Base-by-base conservation (phyloP, 2,329 filamentous ascomycete species). In the Ciborinia camelliae region DNA sequence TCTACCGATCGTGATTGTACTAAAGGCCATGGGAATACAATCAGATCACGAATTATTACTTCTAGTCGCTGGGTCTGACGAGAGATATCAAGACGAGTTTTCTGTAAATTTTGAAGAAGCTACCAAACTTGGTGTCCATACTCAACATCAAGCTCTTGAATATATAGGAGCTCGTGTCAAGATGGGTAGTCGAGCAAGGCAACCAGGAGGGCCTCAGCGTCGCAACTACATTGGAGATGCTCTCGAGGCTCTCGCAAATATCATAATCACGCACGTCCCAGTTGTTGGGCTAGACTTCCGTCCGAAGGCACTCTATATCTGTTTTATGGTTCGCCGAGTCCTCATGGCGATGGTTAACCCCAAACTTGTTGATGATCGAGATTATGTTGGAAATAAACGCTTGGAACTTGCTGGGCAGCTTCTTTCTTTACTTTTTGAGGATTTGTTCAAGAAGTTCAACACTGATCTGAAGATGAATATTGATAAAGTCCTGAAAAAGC, bases 361-460 rank as follows among this genome's bases (percentile, higher is more conserved):
- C 1, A 92, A 90, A 64, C 81, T 98, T 62, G 92, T 99, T 2
- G 95, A 99, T 72, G 95, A 99, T 76, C 86, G 95, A 74, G 96
- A 99, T 78, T 99, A 98, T 73, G 92, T 99, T 37, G 95, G 95
- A 70, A 99, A 99, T 79, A 99, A 99, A 79, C 87, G 95, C 66
- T 81, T 99, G 51, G 95, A 99, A 77, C 78, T 99, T 78, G 96
- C 96, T 62, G 95, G 95, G 0, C 95, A 98, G 77, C 88, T 99
- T 75, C 80, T 99, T 67, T 93, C 95, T 3, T 83, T 99, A 0
- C 83, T 99, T 0, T 99, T 99, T 71, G 96, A 99, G 77, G 96
- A 99, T 81, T 79, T 97, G 66, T 99, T 99, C 85, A 99, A 99
- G 80, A 90, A 91, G 67, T 97, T 97, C 77, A 90, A 91, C 72